Base-by-base conservation (phyloP, 2,329 filamentous ascomycete genomes). In the Sclerotinia sclerotiorum region DNA sequence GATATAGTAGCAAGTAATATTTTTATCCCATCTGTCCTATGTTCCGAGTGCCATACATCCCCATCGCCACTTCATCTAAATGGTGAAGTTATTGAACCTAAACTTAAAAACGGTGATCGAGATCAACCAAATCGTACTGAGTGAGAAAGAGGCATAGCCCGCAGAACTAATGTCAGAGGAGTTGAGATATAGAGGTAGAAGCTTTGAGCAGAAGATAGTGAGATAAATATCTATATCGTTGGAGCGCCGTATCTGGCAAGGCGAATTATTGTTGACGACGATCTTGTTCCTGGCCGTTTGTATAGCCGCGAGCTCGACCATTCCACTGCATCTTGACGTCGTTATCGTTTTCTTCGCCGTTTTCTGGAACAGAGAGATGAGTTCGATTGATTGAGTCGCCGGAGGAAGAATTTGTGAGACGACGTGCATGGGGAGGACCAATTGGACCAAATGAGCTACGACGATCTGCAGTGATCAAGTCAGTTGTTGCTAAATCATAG, bases 371-470 rank as follows among this genome's bases (percentile, higher is more conserved):
- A 49, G 42, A 21, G 48, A 58, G 65, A 21, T n/a, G 35, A 13
- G 24, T 68, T 8, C 32, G 51, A 8, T 52, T 62, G 19, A 44
- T 63, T 2, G 27, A 32, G 10, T 63, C 39, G 21, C 48, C 29
- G 13, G 63, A 56, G 2, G 67, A 65, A 6, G 67, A 52, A 11
- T 44, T 58, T 17, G 67, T 68, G 6, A 68, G 42, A 24, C 52
- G 67, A 29, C 67, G 63, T 27, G 44, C 13, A 19, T 56, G 52
- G 21, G 67, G 67, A 39, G 67, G 67, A 24, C 55, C 67, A 32
- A 69, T 69, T 24, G 67, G 67, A 55, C 67, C 67, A 27, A 69
- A 67, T 15, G 67, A 61, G 32, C 10, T 49, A 27, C 44, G 52
- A 15, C 54, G 67, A 48, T 66, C 67, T 69, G 24, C 2, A 42